These are phyloP conservation scores for Solanum tarapatanum DNA, from an alignment of 257 asterid species.

Conservation along the genomic window DNA sequence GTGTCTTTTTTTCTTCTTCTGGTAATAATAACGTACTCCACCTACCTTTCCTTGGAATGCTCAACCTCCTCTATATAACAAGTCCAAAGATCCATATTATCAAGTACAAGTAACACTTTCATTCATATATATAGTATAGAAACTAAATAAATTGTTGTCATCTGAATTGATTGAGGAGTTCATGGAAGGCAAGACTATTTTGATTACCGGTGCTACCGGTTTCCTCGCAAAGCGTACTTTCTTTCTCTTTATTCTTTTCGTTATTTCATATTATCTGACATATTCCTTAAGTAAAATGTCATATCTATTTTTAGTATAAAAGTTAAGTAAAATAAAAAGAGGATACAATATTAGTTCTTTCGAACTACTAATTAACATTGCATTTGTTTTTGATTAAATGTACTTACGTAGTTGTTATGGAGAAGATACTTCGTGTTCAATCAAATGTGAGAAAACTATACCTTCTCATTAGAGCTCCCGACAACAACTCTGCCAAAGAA, in stretches of 20 bases:
- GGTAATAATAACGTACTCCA: background rate
- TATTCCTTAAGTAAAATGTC: background rate
- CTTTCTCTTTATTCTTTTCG: background rate
- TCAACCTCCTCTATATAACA: background rate
- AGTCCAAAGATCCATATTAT: background rate
- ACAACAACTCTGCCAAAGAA: conserved; percentile 2
- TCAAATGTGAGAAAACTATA: conserved; percentile 31
- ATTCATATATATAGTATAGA: no score
- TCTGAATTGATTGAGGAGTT: background rate
- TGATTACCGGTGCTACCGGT: background rate
- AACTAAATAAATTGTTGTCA: no score
- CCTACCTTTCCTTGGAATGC: background rate
- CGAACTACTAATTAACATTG: background rate
- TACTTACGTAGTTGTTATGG: conserved; percentile 18
- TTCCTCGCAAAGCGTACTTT: background rate
- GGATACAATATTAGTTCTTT: background rate
- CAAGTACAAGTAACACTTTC: background rate
- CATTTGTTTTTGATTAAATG: background rate
- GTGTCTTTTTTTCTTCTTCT: background rate
- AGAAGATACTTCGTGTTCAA: conserved; percentile 40
- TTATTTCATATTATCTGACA: no score
- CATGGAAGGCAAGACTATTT: background rate
- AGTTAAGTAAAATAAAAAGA: fast-evolving
- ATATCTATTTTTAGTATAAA: no score
- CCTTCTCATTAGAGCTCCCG: conserved; percentile 21